Percentiles rank a stretch among this genome's conserved stretches.
These are phyloP conservation scores for Penicillium sp. DNA, from an alignment of 2,329 filamentous ascomycete genomes.

Conservation along the genomic window DNA sequence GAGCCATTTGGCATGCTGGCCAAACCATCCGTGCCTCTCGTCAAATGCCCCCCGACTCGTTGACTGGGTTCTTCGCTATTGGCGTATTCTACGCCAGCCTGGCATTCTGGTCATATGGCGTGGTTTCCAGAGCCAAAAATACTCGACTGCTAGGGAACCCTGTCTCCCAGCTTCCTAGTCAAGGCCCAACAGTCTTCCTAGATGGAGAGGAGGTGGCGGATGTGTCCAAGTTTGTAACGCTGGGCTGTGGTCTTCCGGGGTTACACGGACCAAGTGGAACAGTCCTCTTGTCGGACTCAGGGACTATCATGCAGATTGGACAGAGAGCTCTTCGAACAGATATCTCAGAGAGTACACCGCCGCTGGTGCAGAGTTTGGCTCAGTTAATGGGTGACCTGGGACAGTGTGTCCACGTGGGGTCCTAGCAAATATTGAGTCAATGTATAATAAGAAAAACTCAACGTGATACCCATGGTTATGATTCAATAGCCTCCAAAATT, in stretches of 20 bases:
- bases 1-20: slow-evolving; percentile 63
- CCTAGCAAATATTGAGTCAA: slow-evolving; percentile 9
- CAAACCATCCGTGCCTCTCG: slow-evolving; percentile 64
- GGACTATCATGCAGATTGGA: slow-evolving; percentile 58
- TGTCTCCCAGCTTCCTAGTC: slow-evolving; percentile 3
- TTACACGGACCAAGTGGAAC: slow-evolving; percentile 43
- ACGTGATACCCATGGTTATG: background rate
- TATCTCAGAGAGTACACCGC: slow-evolving; percentile 53
- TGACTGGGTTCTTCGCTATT: slow-evolving; percentile 68
- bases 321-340: slow-evolving; percentile 59
- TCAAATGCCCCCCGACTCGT: slow-evolving; percentile 51
- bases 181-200: slow-evolving; percentile 48
- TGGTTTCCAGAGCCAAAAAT: slow-evolving; percentile 52
- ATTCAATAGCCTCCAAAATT: background rate
- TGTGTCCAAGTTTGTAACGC: slow-evolving; percentile 58
- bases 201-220: slow-evolving; percentile 57
- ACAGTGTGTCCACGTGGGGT: background rate
- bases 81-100: slow-evolving; percentile 68
- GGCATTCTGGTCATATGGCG: slow-evolving; percentile 68
- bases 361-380: slow-evolving; percentile 67
- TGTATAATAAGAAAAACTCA: background rate
- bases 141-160: slow-evolving; percentile 29
- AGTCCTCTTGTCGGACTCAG: slow-evolving; percentile 54
- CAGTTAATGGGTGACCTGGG: slow-evolving; percentile 52
- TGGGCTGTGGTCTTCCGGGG: slow-evolving; percentile 56